Evolutionary conservation across 2,329 filamentous ascomycete species (phyloP).

Genomic region (Fusarium albidum): DNA sequence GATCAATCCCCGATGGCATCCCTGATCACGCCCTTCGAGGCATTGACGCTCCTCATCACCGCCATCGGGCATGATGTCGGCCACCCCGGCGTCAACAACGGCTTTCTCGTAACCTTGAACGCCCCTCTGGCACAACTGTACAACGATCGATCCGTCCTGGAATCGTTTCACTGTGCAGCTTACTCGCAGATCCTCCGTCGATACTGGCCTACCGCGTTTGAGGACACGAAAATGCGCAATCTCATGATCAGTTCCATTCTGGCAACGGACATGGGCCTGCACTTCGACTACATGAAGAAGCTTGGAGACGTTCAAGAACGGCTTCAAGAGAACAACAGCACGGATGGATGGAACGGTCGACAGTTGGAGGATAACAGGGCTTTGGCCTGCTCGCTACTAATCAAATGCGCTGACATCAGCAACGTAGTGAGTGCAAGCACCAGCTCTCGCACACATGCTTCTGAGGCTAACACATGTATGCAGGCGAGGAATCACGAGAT

Average conservation of each 20-base stretch:
- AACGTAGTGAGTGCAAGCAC: slow-evolving; percentile 78
- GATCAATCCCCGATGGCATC: slow-evolving; percentile 72
- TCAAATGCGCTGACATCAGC: slow-evolving; percentile 98
- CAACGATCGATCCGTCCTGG: slow-evolving; percentile 95
- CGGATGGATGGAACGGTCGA: slow-evolving; percentile 80
- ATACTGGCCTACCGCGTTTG: slow-evolving; percentile 87
- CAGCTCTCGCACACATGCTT: background rate
- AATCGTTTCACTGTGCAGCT: slow-evolving; percentile 96
- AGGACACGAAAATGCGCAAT: slow-evolving; percentile 80
- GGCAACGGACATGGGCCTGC: slow-evolving; percentile 95
- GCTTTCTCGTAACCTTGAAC: slow-evolving; percentile 91
- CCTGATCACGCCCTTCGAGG: slow-evolving; percentile 86
- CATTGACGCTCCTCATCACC: slow-evolving; percentile 86
- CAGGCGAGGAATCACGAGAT: slow-evolving; percentile 84
- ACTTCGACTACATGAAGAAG: slow-evolving; percentile 96
- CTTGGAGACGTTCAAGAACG: slow-evolving; percentile 83
- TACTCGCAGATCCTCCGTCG: slow-evolving; percentile 94
- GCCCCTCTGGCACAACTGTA: slow-evolving; percentile 94
- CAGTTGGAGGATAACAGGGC: slow-evolving; percentile 79
- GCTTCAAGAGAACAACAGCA: slow-evolving; percentile 70
- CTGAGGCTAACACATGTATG: slow-evolving; percentile 35
- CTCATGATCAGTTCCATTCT: slow-evolving; percentile 98
- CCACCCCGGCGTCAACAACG: slow-evolving; percentile 97
- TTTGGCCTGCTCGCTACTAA: slow-evolving; percentile 86
- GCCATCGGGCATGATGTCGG: slow-evolving; percentile 99